Base-by-base conservation (phyloP, 768 basidiomycete genomes). In the Dendrothele bispora region DNA sequence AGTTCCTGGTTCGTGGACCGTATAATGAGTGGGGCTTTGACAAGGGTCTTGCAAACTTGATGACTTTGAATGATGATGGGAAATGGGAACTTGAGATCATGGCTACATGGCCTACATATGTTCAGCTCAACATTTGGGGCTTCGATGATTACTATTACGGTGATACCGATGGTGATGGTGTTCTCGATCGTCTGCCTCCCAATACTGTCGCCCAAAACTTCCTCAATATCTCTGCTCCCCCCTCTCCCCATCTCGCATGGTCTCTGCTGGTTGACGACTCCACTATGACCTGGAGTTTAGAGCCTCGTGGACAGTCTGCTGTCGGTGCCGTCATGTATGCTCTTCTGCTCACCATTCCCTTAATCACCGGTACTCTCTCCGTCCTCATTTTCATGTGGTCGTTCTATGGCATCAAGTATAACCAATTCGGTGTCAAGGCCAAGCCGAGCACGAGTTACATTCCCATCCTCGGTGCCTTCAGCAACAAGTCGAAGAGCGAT, bases 21-120 rank as follows among this genome's bases (percentile, higher is more conserved):
- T 97, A 91, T 79, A 97, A 97, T 59, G 68, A 78, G 28, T 97
- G 92, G 91, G 94, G 94, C 46, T 93, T 83, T 62, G 94, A 97
- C 69, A 72, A 82, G 48, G 94, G 94, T 58, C 79, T 92, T 35
- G 54, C 79, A 1, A 78, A 88, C 32, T 56, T 77, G 53, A 91
- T 95, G 86, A 68, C 65, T 24, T 80, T 82, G 48, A 76, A 76
- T 39, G 65, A 69, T 6, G 77, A 90, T 39, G 79, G 84, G 42
- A 72, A 74, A 41, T 95, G 93, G 91, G 83, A 90, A 52, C 75
- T 94, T 39, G 86, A 92, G 64, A 84, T 95, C 61, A 93, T 92
- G 86, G 80, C 89, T 26, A 70, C 78, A 10, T 97, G 94, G 94
- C 94, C 94, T 5, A 86, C 89, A 1, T 92, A 83, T 56, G 72